phyloP scores from a whole-genome alignment of 305 asterid species.

The Nicotiana rustica region DNA sequence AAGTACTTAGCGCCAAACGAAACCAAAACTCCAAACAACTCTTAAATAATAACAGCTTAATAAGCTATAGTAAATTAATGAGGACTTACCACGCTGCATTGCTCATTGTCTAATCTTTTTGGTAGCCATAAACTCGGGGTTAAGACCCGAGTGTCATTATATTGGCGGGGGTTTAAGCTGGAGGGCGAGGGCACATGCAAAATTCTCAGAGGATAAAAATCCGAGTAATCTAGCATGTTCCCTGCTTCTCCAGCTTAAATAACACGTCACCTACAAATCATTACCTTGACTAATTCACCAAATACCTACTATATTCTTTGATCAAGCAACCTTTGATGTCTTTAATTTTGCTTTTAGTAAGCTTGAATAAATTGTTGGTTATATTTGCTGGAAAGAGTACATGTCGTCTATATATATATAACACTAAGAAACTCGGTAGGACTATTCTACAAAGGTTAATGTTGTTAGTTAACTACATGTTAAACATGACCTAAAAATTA shows the following conservation, averaged over 20 bases:
- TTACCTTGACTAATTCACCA: neutral
- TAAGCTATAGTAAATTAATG: neutral
- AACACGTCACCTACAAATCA: conserved; percentile 39
- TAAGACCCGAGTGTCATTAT: neutral
- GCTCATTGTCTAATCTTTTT: neutral
- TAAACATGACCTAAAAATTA: conserved; percentile 25
- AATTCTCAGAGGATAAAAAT: neutral
- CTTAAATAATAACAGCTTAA: no score
- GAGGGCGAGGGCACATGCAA: conserved; percentile 70
- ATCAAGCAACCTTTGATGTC: neutral
- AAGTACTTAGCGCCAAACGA: no score
- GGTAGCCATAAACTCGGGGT: conserved; percentile 39
- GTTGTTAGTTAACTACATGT: neutral
- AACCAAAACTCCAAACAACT: no score
- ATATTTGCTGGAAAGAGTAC: neutral
- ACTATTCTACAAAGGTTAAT: neutral
- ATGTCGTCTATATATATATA: conserved; percentile 14
- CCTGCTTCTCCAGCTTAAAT: conserved; percentile 82
- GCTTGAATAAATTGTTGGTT: neutral
- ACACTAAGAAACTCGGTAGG: neutral
- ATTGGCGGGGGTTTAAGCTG: conserved; percentile 48
- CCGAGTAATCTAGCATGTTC: conserved; percentile 63
- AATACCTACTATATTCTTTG: neutral
- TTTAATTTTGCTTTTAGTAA: neutral
- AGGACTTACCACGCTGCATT: conserved; percentile 8